Percentiles rank a stretch among this genome's conserved stretches.
Evolutionary conservation across 108 stramenopile species (phyloP).

Genomic region (Parmales sp.): DNA sequence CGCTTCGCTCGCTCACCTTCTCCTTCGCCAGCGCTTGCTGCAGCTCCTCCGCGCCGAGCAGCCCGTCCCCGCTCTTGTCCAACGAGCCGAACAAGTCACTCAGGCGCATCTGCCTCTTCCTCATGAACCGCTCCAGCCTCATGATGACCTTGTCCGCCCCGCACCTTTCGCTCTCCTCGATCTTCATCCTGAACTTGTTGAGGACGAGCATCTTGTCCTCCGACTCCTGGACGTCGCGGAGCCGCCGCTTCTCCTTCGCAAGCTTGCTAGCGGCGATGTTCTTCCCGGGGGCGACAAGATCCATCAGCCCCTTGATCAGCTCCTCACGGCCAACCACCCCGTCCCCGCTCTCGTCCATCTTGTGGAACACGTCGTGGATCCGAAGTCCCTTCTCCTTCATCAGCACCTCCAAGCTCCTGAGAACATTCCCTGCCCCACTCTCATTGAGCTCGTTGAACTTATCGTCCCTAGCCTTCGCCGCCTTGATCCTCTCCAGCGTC

Average conservation of each 20-base stretch:
- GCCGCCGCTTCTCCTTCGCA: conserved; percentile 2
- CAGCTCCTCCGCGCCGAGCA: conserved; percentile 2
- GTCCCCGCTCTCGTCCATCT: conserved; percentile 7
- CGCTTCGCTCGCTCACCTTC: too few relatives aligned
- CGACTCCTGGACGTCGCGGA: neutral
- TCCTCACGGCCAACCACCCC: neutral
- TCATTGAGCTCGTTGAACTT: neutral
- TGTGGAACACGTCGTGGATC: conserved; percentile 10
- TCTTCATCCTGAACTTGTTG: neutral
- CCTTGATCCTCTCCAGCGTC: neutral
- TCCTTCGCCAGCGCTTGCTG: conserved; percentile 11
- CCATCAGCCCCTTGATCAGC: neutral
- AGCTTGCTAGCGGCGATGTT: neutral
- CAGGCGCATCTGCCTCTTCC: conserved; percentile 11
- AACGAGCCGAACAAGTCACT: neutral
- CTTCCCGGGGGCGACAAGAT: neutral
- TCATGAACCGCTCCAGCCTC: conserved; percentile 3
- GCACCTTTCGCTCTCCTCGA: neutral
- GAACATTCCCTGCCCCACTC: neutral
- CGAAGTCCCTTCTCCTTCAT: conserved; percentile 9
- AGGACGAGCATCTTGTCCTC: neutral
- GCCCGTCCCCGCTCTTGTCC: conserved; percentile 6
- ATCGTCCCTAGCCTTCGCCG: neutral
- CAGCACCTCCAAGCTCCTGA: neutral
- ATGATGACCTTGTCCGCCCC: neutral